Conservation (phyloP, 768 basidiomycete species). For the Pleurotus sapidus region DNA sequence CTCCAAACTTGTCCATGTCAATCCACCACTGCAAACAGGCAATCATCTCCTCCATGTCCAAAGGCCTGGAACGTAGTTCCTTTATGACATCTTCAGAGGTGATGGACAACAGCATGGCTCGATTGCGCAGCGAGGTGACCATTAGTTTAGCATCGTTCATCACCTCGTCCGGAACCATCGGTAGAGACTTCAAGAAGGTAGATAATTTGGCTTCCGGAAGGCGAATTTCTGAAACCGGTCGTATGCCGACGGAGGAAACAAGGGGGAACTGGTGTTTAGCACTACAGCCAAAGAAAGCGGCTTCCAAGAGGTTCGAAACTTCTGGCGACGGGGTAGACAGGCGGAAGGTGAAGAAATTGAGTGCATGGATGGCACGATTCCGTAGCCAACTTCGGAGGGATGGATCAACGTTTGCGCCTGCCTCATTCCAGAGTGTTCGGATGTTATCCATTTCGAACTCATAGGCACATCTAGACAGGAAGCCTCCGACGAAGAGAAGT, state of each 20-base stretch:
- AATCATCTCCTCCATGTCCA: slow-evolving; percentile 71
- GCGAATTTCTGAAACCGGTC: slow-evolving; percentile 63
- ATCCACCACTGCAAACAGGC: slow-evolving; percentile 90
- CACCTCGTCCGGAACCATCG: slow-evolving; percentile 66
- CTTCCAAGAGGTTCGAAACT: slow-evolving; percentile 69
- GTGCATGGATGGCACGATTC: slow-evolving; percentile 66
- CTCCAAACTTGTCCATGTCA: slow-evolving; percentile 32
- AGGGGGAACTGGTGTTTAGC: slow-evolving; percentile 54
- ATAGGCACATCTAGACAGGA: slow-evolving; percentile 79
- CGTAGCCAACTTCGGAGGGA: slow-evolving; percentile 51
- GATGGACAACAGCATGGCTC: slow-evolving; percentile 69
- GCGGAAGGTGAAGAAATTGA: slow-evolving; percentile 89
- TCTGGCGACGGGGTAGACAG: slow-evolving; percentile 83
- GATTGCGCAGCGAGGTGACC: slow-evolving; percentile 55
- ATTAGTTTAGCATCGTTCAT: slow-evolving; percentile 54
- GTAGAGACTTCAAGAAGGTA: slow-evolving; percentile 74
- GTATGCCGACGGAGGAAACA: slow-evolving; percentile 73
- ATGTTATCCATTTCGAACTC: slow-evolving; percentile 74
- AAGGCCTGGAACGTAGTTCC: slow-evolving; percentile 69
- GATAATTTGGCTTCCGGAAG: slow-evolving; percentile 69
- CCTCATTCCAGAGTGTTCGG: slow-evolving; percentile 56
- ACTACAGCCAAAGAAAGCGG: slow-evolving; percentile 74
- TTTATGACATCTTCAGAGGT: slow-evolving; percentile 79
- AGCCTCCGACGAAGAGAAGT: slow-evolving; percentile 80
- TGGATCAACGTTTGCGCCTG: slow-evolving; percentile 32